Percentiles rank a stretch among this genome's conserved stretches.
phyloP scores from a whole-genome alignment of 2,329 filamentous ascomycete species.

The Diaporthe aspalathi region DNA sequence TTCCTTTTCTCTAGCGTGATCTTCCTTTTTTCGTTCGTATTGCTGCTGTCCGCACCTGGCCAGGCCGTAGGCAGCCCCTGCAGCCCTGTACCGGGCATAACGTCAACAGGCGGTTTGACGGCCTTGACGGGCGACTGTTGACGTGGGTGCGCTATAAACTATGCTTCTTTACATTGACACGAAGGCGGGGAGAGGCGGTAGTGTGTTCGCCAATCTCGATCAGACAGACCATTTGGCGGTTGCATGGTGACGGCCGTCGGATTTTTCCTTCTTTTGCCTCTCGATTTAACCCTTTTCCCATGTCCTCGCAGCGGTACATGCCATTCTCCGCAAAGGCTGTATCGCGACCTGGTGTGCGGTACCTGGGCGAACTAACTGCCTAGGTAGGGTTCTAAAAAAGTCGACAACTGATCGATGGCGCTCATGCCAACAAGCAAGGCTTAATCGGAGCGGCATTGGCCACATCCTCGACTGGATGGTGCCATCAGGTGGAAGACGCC shows the following conservation, averaged over 20 bases:
- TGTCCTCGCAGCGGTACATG: neutral
- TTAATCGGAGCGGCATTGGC: neutral
- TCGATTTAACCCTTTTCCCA: neutral
- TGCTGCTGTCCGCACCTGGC: neutral
- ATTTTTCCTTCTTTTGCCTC: neutral
- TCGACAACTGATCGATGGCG: slow-evolving; percentile 12
- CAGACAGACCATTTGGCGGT: slow-evolving; percentile 26
- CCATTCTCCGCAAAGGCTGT: neutral
- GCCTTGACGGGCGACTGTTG: slow-evolving; percentile 22
- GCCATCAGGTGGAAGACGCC: neutral
- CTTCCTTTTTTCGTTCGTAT: slow-evolving; percentile 4
- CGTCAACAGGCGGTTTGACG: neutral
- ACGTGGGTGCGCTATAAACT: too few relatives aligned
- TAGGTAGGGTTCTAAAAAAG: neutral
- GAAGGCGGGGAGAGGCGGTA: neutral
- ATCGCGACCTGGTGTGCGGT: slow-evolving; percentile 14
- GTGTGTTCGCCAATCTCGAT: slow-evolving; percentile 5
- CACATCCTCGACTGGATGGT: slow-evolving; percentile 2
- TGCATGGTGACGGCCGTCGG: slow-evolving; percentile 27
- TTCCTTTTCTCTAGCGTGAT: too few relatives aligned
- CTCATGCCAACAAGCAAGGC: slow-evolving; percentile 11
- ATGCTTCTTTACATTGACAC: slow-evolving; percentile 3
- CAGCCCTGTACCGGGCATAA: slow-evolving; percentile 19
- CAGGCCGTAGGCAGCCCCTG: neutral
- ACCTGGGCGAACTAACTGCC: neutral